A percentile compares a stretch with the other conserved stretches of the same genome.
phyloP scores from a whole-genome alignment of 2,329 filamentous ascomycete species.

The Ilyonectria destructans region DNA sequence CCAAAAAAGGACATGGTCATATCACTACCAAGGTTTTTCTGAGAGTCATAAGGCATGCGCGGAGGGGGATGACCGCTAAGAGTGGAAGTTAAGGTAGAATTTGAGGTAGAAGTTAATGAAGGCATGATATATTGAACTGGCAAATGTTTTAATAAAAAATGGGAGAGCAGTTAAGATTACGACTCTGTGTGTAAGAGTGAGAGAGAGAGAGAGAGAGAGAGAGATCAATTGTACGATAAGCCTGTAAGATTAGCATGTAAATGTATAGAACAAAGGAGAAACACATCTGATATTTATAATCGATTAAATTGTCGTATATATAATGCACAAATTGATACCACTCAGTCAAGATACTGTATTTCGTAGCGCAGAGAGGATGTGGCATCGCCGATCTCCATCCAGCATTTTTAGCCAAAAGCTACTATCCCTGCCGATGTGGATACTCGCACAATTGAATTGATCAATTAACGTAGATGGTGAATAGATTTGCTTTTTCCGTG shows the following conservation, averaged over 20 bases:
- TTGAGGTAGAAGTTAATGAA: slow-evolving; percentile 23
- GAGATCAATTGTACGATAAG: slow-evolving; percentile 5
- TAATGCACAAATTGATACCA: not conserved
- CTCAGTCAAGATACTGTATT: no score
- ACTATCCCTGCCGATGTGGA: no score
- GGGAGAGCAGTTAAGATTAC: slow-evolving; percentile 7
- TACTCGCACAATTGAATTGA: no score
- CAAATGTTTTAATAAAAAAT: slow-evolving; percentile 3
- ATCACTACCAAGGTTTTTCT: no score
- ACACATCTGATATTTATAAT: slow-evolving; percentile 13
- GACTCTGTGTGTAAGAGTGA: slow-evolving; percentile 2
- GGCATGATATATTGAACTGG: slow-evolving; percentile 14
- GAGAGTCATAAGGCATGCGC: no score
- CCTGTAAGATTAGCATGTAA: no score
- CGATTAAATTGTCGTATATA: slow-evolving; percentile 4
- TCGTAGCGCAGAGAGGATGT: no score
- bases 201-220: slow-evolving; percentile 10
- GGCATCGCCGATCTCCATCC: no score
- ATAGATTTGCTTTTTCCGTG: no score
- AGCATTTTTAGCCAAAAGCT: no score
- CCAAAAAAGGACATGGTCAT: slow-evolving; percentile 24
- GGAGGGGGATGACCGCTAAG: no score
- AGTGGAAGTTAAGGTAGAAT: slow-evolving; percentile 21
- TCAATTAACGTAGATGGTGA: no score
- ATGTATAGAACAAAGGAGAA: slow-evolving; percentile 4